Evolutionary conservation across 257 asterid genomes (phyloP).

Genomic region (Forsythia suspensa): DNA sequence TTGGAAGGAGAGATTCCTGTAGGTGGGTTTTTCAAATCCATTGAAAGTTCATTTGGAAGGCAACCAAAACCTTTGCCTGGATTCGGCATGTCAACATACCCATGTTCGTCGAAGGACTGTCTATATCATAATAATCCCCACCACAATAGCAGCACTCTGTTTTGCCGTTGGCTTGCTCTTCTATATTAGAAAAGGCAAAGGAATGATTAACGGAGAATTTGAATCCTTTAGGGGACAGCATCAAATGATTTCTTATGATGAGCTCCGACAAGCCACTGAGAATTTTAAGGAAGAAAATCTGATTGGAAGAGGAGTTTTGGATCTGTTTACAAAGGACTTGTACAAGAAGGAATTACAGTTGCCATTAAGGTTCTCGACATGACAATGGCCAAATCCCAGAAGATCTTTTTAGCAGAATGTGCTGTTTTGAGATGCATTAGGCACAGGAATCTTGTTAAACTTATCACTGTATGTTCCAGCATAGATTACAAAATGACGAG

Average conservation of each 20-base stretch:
- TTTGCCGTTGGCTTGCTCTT: constrained; percentile 26
- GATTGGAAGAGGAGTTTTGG: constrained; percentile 53
- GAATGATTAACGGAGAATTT: neutral
- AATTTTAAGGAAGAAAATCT: constrained; percentile 46
- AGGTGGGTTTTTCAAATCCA: constrained; percentile 40
- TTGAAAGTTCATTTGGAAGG: constrained; percentile 45
- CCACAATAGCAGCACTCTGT: constrained; percentile 13
- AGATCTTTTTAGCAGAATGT: constrained; percentile 55
- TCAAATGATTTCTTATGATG: constrained; percentile 43
- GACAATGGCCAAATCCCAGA: constrained; percentile 22
- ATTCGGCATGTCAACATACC: constrained; percentile 13
- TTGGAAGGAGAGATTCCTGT: constrained; percentile 52
- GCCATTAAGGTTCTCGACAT: constrained; percentile 57
- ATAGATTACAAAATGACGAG: constrained; percentile 38
- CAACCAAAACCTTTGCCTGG: constrained; percentile 40
- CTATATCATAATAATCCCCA: constrained; percentile 16
- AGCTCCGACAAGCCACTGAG: constrained; percentile 53
- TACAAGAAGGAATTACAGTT: constrained; percentile 26
- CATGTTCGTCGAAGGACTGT: constrained; percentile 11
- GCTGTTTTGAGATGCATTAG: constrained; percentile 44
- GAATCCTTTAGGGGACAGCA: constrained; percentile 27
- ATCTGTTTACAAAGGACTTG: constrained; percentile 49
- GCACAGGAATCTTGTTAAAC: constrained; percentile 61
- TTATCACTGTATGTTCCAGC: constrained; percentile 54
- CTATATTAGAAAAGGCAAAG: constrained; percentile 25